Evolutionary conservation across 495 filamentous ascomycete species (phyloP).

Genomic region (Bathelium albidoporum): DNA sequence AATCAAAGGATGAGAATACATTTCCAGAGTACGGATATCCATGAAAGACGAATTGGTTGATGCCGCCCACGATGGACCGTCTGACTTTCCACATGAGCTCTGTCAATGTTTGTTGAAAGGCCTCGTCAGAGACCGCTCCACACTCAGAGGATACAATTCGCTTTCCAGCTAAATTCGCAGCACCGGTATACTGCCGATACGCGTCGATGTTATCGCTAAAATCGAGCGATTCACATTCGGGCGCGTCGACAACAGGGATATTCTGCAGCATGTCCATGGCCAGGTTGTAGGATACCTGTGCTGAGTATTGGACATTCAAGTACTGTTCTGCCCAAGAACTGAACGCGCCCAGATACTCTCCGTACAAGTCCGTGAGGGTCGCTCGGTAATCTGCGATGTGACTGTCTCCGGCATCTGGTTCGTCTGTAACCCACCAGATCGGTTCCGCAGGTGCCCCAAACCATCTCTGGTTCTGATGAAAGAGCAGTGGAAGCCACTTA

Average conservation of each 20-base stretch:
- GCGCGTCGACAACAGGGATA: slow-evolving; percentile 35
- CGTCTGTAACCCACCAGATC: slow-evolving; percentile 12
- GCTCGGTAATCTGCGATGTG: slow-evolving; percentile 27
- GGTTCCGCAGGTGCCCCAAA: neutral
- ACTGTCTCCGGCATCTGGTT: slow-evolving; percentile 18
- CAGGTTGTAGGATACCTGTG: slow-evolving; percentile 41
- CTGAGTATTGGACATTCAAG: slow-evolving; percentile 28
- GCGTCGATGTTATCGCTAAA: slow-evolving; percentile 35
- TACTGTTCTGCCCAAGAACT: slow-evolving; percentile 26
- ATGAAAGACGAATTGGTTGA: slow-evolving; percentile 40
- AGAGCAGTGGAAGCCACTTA: slow-evolving; percentile 33
- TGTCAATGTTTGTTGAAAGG: slow-evolving; percentile 14
- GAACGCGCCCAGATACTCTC: slow-evolving; percentile 28
- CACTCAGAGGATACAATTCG: slow-evolving; percentile 21
- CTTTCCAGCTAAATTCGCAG: slow-evolving; percentile 26
- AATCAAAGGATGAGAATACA: neutral
- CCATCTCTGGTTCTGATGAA: slow-evolving; percentile 24
- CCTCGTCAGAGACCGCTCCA: slow-evolving; percentile 11
- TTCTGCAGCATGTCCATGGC: slow-evolving; percentile 35
- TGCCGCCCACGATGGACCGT: slow-evolving; percentile 32
- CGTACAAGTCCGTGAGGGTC: slow-evolving; percentile 29
- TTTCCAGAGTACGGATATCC: slow-evolving; percentile 35
- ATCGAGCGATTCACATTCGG: slow-evolving; percentile 39
- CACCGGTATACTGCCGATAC: slow-evolving; percentile 39
- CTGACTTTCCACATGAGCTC: slow-evolving; percentile 18